Evolutionary conservation across 2,329 filamentous ascomycete genomes (phyloP), one percentile per base, ranked within the genome.

Genomic region (Bertia moriformis): DNA sequence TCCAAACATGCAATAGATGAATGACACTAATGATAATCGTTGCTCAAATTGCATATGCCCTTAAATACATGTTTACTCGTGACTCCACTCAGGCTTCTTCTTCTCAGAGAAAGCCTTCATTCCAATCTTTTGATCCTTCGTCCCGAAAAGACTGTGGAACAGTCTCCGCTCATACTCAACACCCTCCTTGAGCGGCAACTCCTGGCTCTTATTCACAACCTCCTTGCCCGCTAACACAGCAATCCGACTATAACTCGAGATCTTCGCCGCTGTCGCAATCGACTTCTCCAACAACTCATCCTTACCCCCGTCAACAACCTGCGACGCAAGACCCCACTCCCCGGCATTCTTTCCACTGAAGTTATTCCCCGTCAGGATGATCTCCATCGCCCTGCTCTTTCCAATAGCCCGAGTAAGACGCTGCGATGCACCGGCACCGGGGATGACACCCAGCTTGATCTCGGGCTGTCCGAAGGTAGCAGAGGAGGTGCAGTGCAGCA

Each of bases 141-240:
- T 37, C 10, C 19, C 30, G 27, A 22, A 22, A 39, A 27, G 24
- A 18, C 37, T 20, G 41, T 17, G 27, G 27, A 39, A 24, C 3
- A 18, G 18, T 18, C 36, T 20, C 33, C 32, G 17, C 30, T 27
- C 27, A 24, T 13, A 20, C 14, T 4, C 32, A 10, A n/a, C 4
- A 4, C 7, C 15, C 2, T 4, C 4, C 13, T 19, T 14, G 19
- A 38, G 37, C 13, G 32, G 13, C 13, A 14, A 14, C 5, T 27
- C 43, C 54, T 50, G 48, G 62, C 61, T 58, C 19, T 55, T 56
- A 20, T 59, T 49, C 10, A 67, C 51, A 3, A 63, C 61, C 44
- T 63, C 54, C 47, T 66, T 67, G 7, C 59, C 63, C 39, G 62
- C 48, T 41, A 53, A 50, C 19, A 62, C 46, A 10, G 61, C 61